Evolutionary conservation across 2,329 filamentous ascomycete species (phyloP), one percentile per base, ranked within the genome.

Genomic region (Cytospora mali): DNA sequence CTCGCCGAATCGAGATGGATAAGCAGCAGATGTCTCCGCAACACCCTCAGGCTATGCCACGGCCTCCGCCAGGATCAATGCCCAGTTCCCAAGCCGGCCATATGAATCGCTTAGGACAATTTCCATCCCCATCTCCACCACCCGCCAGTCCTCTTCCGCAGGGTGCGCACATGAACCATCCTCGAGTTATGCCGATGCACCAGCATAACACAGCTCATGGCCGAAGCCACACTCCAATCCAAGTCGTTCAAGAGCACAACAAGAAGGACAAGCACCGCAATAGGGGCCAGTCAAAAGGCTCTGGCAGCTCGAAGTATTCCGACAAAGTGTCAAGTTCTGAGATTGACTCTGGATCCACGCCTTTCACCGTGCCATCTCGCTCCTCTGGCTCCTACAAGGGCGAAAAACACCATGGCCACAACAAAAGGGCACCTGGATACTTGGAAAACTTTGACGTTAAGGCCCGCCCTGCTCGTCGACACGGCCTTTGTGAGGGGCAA

Each of bases 1-100:
- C 57, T 27, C 51, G 55, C n/a, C 39, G 33, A 35, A n/a, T 59
- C 13, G 50, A 55, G n/a, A 11, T 59, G 14, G 64, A 64, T 28
- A 51, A 50, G 35, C 62, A 62, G 33, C 55, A 50, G 21, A 56
- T 56, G 56, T 25, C 11, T 53, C 52, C 46, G 46, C 52, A 31
- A 10, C 62, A 31, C 11, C 42, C 48, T 46, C 58, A 31, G 9
- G 21, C 21, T 42, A 23, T 62, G 59, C 48, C 49, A 52, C 53
- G 42, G 9, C 35, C 29, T n/a, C 61, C 59, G 18, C 50, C 50
- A 14, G 49, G 55, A 53, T 49, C 48, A 6, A 46, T 58, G 23
- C 9, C 21, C 18, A 35, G 39, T 16, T 50, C 55, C 23, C 50
- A 54, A 25, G 61, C 13, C 18, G 16, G 21, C 11, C 55, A 39